These are phyloP conservation scores for Talaromyces funiculosus DNA, from an alignment of 2,329 filamentous ascomycete genomes.

Conservation along the genomic window DNA sequence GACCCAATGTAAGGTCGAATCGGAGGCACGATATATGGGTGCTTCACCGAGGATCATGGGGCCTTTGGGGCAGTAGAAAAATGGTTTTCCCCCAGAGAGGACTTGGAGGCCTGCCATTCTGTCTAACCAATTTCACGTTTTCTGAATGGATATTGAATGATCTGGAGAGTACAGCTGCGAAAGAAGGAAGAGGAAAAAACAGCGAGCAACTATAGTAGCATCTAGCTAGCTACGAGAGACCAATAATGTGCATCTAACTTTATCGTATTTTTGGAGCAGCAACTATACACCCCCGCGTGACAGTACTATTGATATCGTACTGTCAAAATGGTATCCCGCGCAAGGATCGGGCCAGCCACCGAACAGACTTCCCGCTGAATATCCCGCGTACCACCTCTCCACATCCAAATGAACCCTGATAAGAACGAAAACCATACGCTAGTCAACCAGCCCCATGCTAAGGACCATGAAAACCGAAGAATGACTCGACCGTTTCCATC, in stretches of 20 bases:
- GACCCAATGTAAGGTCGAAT: slow-evolving; percentile 30
- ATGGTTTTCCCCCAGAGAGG: slow-evolving; percentile 16
- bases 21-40: slow-evolving; percentile 27
- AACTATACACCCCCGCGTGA: neutral
- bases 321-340: neutral
- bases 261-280: neutral
- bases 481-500: neutral
- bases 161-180: too few relatives aligned
- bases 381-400: slow-evolving; percentile 3
- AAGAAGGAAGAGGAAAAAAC: neutral
- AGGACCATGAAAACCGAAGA: neutral
- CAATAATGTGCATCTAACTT: neutral
- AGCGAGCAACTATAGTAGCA: neutral
- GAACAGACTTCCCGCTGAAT: neutral
- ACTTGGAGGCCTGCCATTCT: slow-evolving; percentile 13
- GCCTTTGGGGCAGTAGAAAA: slow-evolving; percentile 18
- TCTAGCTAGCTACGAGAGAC: neutral
- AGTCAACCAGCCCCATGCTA: too few relatives aligned
- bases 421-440: neutral
- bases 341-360: neutral
- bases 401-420: neutral
- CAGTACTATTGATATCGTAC: neutral
- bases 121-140: too few relatives aligned
- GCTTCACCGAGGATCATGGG: slow-evolving; percentile 28
- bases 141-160: neutral